phyloP scores from a whole-genome alignment of 2,329 filamentous ascomycete species.

The Colletotrichum salicis region DNA sequence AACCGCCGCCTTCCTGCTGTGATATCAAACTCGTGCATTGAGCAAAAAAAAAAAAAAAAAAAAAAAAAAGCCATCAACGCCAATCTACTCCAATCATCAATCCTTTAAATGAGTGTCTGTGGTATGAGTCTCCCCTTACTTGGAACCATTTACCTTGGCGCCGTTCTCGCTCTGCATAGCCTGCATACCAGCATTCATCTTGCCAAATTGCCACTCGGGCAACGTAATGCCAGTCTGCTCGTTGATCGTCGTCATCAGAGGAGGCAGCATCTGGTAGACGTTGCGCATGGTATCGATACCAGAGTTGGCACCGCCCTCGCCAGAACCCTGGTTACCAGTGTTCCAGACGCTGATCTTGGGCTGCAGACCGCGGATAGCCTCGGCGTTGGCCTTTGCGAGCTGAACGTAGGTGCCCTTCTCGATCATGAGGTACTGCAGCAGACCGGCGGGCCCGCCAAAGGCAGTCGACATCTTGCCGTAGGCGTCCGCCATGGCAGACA shows the following conservation, averaged over 20 bases:
- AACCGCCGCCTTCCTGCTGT: conserved; percentile 6
- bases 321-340: conserved; percentile 68
- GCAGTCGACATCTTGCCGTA: conserved; percentile 77
- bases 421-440: conserved; percentile 90
- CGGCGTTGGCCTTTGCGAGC: conserved; percentile 81
- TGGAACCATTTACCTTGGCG: conserved; percentile 18
- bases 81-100: background rate
- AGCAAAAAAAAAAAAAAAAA: background rate
- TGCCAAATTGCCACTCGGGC: conserved; percentile 78
- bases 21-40: conserved; percentile 21
- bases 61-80: conserved; percentile 18
- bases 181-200: conserved; percentile 48
- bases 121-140: background rate
- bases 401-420: conserved; percentile 82
- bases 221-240: conserved; percentile 88
- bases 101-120: background rate
- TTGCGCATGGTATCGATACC: conserved; percentile 77
- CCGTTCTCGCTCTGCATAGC: conserved; percentile 41
- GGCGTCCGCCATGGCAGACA: conserved; percentile 82
- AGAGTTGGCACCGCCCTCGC: conserved; percentile 49
- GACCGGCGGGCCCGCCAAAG: conserved; percentile 80
- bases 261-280: conserved; percentile 85
- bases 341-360: conserved; percentile 95
- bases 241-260: conserved; percentile 84
- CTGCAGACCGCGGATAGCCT: conserved; percentile 79